A percentile compares a stretch with the other conserved stretches of the same genome.
Conservation (phyloP, 2,329 filamentous ascomycete genomes). For the Colletotrichum paranaense region DNA sequence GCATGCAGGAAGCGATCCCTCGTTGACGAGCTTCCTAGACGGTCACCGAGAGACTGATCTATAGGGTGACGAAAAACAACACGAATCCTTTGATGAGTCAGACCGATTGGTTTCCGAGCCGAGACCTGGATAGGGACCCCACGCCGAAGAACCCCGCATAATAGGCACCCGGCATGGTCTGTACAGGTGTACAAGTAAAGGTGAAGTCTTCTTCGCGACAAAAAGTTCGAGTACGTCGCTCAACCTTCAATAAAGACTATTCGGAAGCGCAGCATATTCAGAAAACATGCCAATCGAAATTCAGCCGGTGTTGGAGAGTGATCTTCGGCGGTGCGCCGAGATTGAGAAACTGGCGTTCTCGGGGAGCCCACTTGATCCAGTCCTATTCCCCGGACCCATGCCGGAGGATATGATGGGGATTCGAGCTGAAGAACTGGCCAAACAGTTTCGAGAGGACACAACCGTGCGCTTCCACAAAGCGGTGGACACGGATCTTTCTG, state of each 20-base stretch:
- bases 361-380: constrained; percentile 11
- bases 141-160: not conserved
- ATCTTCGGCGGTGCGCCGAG: constrained; percentile 33
- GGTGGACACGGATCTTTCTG: constrained; percentile 35
- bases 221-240: not conserved
- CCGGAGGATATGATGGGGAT: constrained; percentile 38
- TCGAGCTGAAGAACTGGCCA: constrained; percentile 39
- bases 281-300: constrained; percentile 33
- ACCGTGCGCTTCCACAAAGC: constrained; percentile 30
- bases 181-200: not conserved
- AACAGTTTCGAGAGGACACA: constrained; percentile 31
- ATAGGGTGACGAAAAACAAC: not conserved
- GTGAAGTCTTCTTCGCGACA: not conserved
- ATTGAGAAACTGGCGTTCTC: constrained; percentile 25
- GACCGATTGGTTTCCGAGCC: constrained; percentile 8
- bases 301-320: constrained; percentile 17
- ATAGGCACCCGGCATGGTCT: not conserved
- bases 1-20: not conserved
- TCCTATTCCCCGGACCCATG: constrained; percentile 45
- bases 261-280: not conserved
- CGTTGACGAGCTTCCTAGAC: constrained; percentile 16
- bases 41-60: not conserved
- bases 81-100: constrained; percentile 19
- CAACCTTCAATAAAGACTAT: not conserved
- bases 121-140: not conserved